Percentiles rank a stretch among this genome's conserved stretches.
Conservation (phyloP, 73 alveolate genomes). For the Paramecium octaurelia region DNA sequence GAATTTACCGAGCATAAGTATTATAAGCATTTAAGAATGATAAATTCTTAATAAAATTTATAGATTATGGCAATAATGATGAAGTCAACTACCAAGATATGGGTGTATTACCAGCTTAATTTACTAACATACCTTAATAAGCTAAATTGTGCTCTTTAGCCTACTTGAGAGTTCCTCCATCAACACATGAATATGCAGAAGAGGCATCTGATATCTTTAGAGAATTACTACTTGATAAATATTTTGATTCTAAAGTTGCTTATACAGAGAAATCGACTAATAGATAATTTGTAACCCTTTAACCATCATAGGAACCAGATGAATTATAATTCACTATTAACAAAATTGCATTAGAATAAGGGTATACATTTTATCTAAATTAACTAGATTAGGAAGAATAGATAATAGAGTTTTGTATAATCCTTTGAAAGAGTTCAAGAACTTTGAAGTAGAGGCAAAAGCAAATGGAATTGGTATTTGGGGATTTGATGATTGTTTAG, state of each 20-base stretch:
- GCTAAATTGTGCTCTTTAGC: neutral
- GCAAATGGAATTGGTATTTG: neutral
- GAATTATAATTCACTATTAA: neutral
- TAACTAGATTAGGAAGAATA: neutral
- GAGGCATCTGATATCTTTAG: constrained; percentile 21
- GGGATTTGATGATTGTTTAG: constrained; percentile 16
- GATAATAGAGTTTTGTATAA: constrained; percentile 1
- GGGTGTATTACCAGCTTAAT: constrained; percentile 21
- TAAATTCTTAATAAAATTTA: neutral
- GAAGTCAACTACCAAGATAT: neutral
- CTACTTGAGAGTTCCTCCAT: neutral
- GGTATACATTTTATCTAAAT: neutral
- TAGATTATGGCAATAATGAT: constrained; percentile 40
- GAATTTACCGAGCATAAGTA: neutral
- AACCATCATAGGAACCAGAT: neutral
- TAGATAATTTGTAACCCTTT: neutral
- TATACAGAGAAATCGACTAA: neutral
- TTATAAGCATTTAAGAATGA: neutral
- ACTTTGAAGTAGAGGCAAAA: neutral
- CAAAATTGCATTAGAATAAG: neutral
- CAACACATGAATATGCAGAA: constrained; percentile 2
- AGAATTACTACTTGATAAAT: neutral
- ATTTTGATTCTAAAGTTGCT: neutral
- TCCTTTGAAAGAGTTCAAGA: neutral
- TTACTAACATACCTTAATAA: neutral